A percentile compares a stretch with the other conserved stretches of the same genome.
Conservation (phyloP, 1,139 yeast genomes). For the Blastobotrys persicus region DNA sequence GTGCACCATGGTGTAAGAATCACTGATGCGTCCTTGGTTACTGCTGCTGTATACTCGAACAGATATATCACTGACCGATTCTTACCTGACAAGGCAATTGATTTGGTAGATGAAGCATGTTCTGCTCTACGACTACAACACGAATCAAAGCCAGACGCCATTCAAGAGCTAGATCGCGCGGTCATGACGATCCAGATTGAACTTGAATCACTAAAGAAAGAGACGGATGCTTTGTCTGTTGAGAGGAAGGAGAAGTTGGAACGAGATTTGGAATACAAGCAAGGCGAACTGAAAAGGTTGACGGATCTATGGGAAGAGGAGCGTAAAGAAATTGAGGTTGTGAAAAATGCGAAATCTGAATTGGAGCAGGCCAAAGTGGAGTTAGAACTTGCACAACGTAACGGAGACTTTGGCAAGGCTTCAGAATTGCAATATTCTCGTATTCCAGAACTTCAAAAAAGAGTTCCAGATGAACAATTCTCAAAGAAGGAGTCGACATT, state of each 20-base stretch:
- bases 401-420: constrained; percentile 82
- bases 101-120: constrained; percentile 95
- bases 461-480: constrained; percentile 50
- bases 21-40: constrained; percentile 86
- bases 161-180: constrained; percentile 81
- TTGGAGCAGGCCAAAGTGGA: constrained; percentile 82
- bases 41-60: constrained; percentile 88
- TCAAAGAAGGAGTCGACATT: constrained; percentile 39
- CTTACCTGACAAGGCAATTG: constrained; percentile 94
- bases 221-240: constrained; percentile 77
- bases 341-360: constrained; percentile 75
- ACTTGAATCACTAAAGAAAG: constrained; percentile 87
- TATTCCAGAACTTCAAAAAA: constrained; percentile 73
- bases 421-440: constrained; percentile 84
- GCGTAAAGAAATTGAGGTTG: constrained; percentile 65
- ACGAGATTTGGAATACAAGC: constrained; percentile 59
- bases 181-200: constrained; percentile 95
- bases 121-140: constrained; percentile 91
- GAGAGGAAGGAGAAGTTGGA: constrained; percentile 70
- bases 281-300: constrained; percentile 62
- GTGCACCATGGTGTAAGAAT: constrained; percentile 99
- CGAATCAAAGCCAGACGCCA: constrained; percentile 94
- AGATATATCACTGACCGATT: constrained; percentile 89
- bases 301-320: constrained; percentile 88
- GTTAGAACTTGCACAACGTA: constrained; percentile 76